Percentiles rank a stretch among this genome's conserved stretches.
These are phyloP conservation scores for Prunella vulgaris DNA, from an alignment of 257 asterid genomes.

Conservation along the genomic window DNA sequence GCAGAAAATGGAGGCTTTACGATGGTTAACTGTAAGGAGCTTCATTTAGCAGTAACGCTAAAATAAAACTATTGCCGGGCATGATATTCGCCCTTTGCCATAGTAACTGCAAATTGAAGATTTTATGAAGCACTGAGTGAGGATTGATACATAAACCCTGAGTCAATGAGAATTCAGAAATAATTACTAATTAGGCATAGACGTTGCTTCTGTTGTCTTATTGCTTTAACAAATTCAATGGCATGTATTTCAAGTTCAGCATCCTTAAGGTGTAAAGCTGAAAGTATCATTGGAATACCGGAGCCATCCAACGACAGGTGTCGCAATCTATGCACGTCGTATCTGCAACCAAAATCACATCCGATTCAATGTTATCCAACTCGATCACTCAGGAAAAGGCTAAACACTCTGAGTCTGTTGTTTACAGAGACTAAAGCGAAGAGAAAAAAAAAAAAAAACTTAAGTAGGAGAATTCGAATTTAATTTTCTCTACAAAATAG, in stretches of 20 bases:
- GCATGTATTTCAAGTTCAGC: slow-evolving; percentile 6
- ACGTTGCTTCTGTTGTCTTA: not conserved
- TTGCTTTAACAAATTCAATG: not conserved
- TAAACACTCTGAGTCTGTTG: not conserved
- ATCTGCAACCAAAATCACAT: slow-evolving; percentile 37
- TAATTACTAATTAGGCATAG: not conserved
- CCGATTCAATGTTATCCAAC: not conserved
- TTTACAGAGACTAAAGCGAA: not conserved
- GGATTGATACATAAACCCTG: not conserved
- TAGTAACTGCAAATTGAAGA: not conserved
- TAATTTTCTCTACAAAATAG: not conserved
- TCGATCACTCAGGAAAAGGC: not conserved
- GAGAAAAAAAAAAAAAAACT: not conserved
- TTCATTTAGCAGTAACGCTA: not conserved
- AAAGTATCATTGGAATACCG: slow-evolving; percentile 34
- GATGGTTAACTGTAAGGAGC: not conserved
- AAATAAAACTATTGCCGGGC: not conserved
- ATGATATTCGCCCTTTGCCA: not conserved
- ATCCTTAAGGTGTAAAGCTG: slow-evolving; percentile 7
- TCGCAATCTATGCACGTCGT: slow-evolving; percentile 63
- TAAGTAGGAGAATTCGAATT: not conserved
- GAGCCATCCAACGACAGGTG: slow-evolving; percentile 79
- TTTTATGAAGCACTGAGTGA: not conserved
- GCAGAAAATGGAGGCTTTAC: not conserved
- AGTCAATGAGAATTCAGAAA: not conserved